A percentile compares a stretch with the other conserved stretches of the same genome.
These are phyloP conservation scores for Rhododendron kiyosumense DNA, from an alignment of 148 eudicot genomes.

Conservation along the genomic window DNA sequence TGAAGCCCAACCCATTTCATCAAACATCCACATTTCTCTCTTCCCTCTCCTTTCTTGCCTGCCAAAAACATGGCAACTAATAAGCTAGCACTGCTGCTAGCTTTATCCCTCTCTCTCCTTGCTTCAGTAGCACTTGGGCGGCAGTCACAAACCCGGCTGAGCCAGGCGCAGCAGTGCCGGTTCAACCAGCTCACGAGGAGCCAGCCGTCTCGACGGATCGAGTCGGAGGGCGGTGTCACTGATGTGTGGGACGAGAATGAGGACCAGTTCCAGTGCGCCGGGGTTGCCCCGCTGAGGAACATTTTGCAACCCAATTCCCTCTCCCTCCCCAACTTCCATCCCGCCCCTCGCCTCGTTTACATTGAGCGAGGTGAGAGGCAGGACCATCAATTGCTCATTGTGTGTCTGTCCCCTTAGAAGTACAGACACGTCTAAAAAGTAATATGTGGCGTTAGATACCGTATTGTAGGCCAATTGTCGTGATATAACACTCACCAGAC, in stretches of 20 bases:
- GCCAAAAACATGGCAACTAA: slow-evolving; percentile 1
- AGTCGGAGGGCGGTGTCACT: slow-evolving; percentile 53
- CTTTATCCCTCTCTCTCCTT: slow-evolving; percentile 20
- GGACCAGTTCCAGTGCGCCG: slow-evolving; percentile 66
- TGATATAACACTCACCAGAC: background rate
- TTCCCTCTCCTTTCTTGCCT: background rate
- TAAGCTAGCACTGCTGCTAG: slow-evolving; percentile 7
- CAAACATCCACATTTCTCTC: background rate
- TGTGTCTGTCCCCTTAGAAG: background rate
- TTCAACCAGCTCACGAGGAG: slow-evolving; percentile 28
- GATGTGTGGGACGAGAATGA: slow-evolving; percentile 58
- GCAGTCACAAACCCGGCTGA: slow-evolving; percentile 9
- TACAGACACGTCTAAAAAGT: background rate
- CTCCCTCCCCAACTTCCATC: slow-evolving; percentile 48
- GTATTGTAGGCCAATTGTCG: background rate
- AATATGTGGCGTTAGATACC: background rate
- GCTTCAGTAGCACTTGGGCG: slow-evolving; percentile 10
- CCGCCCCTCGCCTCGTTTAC: slow-evolving; percentile 56
- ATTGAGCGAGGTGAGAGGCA: slow-evolving; percentile 38
- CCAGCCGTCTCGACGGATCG: slow-evolving; percentile 40
- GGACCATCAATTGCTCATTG: background rate
- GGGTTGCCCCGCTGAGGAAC: slow-evolving; percentile 43
- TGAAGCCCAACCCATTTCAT: background rate
- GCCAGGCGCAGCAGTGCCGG: slow-evolving; percentile 49
- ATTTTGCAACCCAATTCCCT: slow-evolving; percentile 44